These are phyloP conservation scores for Fusarium solani-melongenae DNA, from an alignment of 2,329 filamentous ascomycete species.

Conservation along the genomic window DNA sequence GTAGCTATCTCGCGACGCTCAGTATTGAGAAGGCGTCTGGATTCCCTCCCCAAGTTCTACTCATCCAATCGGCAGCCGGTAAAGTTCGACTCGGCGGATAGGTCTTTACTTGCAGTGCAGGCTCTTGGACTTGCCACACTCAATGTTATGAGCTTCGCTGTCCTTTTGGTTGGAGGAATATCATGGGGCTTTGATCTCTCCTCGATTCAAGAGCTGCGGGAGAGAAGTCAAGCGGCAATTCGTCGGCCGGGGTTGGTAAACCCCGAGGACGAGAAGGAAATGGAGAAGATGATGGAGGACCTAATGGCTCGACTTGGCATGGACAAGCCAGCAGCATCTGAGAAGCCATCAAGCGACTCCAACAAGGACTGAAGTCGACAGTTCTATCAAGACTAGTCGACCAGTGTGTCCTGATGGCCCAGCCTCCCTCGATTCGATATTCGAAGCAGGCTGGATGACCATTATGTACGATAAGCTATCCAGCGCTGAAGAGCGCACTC, in stretches of 20 bases:
- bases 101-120: constrained; percentile 76
- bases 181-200: constrained; percentile 84
- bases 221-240: constrained; percentile 57
- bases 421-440: background rate
- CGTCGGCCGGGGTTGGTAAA: constrained; percentile 49
- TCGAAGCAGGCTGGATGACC: background rate
- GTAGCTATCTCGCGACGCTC: constrained; percentile 78
- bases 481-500: background rate
- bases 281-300: constrained; percentile 71
- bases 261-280: constrained; percentile 66
- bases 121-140: constrained; percentile 88
- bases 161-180: constrained; percentile 79
- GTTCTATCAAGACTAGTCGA: background rate
- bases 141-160: constrained; percentile 80
- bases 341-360: constrained; percentile 12
- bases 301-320: constrained; percentile 64
- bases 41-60: constrained; percentile 78
- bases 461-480: constrained; percentile 33
- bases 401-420: background rate
- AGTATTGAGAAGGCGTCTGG: constrained; percentile 70
- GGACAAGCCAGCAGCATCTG: constrained; percentile 38
- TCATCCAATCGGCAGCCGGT: constrained; percentile 61
- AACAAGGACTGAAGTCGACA: constrained; percentile 22
- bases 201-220: constrained; percentile 72
- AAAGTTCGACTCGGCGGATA: constrained; percentile 45